Conservation (phyloP, 495 filamentous ascomycete species). For the Aspergillus ellipticus region DNA sequence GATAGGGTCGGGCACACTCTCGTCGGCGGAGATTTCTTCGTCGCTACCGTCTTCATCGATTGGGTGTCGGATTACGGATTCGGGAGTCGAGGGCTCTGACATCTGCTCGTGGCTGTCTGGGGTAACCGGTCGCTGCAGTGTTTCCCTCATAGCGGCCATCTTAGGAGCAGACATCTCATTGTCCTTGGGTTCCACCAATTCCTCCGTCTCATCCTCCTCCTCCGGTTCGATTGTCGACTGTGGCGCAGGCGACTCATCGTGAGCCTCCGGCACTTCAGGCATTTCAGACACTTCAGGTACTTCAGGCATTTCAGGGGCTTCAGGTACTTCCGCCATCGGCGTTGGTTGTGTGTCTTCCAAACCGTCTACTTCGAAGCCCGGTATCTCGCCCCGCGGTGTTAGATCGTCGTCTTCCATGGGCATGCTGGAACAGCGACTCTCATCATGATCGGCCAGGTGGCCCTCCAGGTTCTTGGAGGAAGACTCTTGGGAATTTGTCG, state of each 20-base stretch:
- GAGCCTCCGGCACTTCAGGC: conserved; percentile 10
- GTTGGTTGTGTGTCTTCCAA: conserved; percentile 12
- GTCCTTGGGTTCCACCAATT: too few relatives aligned
- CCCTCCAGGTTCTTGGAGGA: conserved; percentile 41
- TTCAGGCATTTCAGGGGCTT: too few relatives aligned
- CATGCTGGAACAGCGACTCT: conserved; percentile 50
- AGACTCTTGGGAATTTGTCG: conserved; percentile 45
- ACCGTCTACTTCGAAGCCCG: conserved; percentile 5
- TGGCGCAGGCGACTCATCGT: neutral
- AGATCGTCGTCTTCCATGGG: conserved; percentile 25
- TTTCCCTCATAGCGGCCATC: conserved; percentile 50
- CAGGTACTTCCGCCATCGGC: too few relatives aligned
- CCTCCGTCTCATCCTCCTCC: too few relatives aligned
- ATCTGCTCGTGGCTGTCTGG: conserved; percentile 54
- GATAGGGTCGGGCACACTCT: conserved; percentile 71
- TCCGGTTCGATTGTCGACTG: neutral
- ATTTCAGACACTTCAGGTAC: too few relatives aligned
- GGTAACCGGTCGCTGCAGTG: conserved; percentile 56
- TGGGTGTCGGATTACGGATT: conserved; percentile 89
- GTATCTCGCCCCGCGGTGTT: conserved; percentile 3
- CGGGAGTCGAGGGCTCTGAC: conserved; percentile 73
- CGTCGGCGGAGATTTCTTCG: conserved; percentile 27
- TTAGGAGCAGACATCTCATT: conserved; percentile 22
- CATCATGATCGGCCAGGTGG: conserved; percentile 37
- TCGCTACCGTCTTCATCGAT: conserved; percentile 35